A percentile compares a stretch with the other conserved stretches of the same genome.
Evolutionary conservation across 306 rosid genomes (phyloP).

Genomic region (Mucuna pruriens): DNA sequence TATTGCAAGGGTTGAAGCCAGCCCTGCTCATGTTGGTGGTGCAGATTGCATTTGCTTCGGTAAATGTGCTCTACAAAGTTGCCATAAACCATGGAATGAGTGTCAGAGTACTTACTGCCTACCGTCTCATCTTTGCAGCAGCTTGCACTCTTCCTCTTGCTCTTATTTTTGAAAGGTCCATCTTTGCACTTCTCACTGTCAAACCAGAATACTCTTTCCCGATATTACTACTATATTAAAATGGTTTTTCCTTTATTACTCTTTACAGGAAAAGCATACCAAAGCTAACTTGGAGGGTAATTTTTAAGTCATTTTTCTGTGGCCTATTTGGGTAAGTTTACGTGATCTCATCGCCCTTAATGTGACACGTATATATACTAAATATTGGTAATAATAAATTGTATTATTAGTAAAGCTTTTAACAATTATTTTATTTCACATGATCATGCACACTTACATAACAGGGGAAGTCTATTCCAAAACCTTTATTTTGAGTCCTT

Average conservation of each 20-base stretch:
- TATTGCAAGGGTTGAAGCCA: conserved; percentile 45
- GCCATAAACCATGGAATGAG: conserved; percentile 51
- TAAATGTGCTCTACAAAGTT: conserved; percentile 50
- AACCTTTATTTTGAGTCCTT: conserved; percentile 44
- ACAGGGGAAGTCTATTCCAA: conserved; percentile 53
- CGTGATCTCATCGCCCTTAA: not conserved
- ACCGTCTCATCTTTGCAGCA: conserved; percentile 55
- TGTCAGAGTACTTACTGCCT: conserved; percentile 44
- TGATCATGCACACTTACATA: not conserved
- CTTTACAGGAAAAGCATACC: conserved; percentile 52
- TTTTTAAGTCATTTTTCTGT: conserved; percentile 50
- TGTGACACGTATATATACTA: not conserved
- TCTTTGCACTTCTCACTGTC: not conserved
- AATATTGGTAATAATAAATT: not conserved
- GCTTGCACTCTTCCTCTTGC: conserved; percentile 52
- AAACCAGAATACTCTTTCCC: not conserved
- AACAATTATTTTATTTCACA: not conserved
- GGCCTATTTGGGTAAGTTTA: conserved; percentile 61
- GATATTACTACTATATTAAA: not conserved
- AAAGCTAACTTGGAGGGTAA: conserved; percentile 49
- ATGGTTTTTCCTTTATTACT: not conserved
- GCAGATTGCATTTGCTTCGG: conserved; percentile 39
- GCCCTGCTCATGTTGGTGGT: conserved; percentile 47
- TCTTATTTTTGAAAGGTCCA: conserved; percentile 37
- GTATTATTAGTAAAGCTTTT: too few relatives aligned